Evolutionary conservation across 352 stramenopile species (phyloP).

Genomic region (Thalassiosira mediterranea): DNA sequence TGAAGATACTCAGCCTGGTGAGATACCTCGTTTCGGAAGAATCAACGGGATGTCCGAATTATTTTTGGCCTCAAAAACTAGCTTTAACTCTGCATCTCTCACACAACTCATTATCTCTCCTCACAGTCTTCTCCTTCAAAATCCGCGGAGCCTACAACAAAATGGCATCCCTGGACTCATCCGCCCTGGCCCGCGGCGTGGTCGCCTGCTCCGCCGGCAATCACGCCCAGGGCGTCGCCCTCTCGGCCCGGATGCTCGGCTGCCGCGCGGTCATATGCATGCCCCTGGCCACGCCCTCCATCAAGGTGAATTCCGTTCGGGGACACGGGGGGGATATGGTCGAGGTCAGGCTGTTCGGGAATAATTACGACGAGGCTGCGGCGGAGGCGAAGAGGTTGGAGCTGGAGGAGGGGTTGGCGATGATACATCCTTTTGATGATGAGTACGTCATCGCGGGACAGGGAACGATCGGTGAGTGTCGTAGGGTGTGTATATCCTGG

Average conservation of each 20-base stretch:
- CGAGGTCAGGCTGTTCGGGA: constrained; percentile 93
- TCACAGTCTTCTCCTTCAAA: constrained; percentile 99
- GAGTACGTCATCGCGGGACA: constrained; percentile 97
- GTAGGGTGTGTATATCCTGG: too few species aligned
- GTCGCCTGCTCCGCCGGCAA: constrained; percentile 91
- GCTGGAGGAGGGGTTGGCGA: constrained; percentile 89
- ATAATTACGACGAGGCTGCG: constrained; percentile 96
- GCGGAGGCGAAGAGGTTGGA: constrained; percentile 91
- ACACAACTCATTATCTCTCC: too few species aligned
- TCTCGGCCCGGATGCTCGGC: constrained; percentile 91
- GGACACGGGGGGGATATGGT: constrained; percentile 88
- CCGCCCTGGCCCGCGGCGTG: constrained; percentile 85
- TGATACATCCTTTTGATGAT: constrained; percentile 98
- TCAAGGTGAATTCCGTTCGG: constrained; percentile 89
- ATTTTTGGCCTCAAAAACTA: too few species aligned
- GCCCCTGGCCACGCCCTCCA: constrained; percentile 95
- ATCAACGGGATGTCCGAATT: too few species aligned
- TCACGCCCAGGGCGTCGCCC: constrained; percentile 97
- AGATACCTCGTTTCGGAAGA: too few species aligned
- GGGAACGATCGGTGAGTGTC: constrained; percentile 94
- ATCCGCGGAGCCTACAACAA: constrained; percentile 99
- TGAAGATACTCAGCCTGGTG: constrained; percentile 96
- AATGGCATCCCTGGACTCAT: constrained; percentile 90
- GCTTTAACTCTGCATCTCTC: too few species aligned
- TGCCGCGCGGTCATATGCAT: constrained; percentile 97